These are phyloP conservation scores for Panaeolus cyanescens DNA, from an alignment of 768 basidiomycete species.

Conservation along the genomic window DNA sequence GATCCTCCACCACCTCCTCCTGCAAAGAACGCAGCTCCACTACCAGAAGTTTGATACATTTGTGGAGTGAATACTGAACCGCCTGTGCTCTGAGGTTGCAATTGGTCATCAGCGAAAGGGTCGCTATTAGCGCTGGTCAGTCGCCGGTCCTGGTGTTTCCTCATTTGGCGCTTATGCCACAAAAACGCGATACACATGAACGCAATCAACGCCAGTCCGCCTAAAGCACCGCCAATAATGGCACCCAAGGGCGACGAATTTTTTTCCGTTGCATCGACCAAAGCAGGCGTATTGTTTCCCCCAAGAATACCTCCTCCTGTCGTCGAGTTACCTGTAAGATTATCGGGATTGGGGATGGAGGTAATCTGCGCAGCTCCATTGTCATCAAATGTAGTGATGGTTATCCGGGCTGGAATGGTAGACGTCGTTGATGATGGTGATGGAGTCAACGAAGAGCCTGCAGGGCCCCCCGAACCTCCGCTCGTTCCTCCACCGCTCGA, in stretches of 20 bases:
- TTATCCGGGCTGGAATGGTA: neutral
- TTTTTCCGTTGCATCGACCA: neutral
- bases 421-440: neutral
- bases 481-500: too few species aligned
- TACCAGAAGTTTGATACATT: neutral
- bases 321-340: neutral
- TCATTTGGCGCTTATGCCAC: constrained; percentile 1
- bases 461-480: neutral
- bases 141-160: neutral
- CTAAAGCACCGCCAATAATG: neutral
- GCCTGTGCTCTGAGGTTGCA: neutral
- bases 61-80: neutral
- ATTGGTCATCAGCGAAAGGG: neutral
- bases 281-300: neutral
- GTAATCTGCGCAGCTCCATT: neutral
- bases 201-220: neutral
- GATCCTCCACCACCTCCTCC: neutral
- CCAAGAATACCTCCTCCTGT: neutral
- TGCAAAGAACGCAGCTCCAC: neutral
- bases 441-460: neutral
- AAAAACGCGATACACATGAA: neutral
- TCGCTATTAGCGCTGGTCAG: neutral
- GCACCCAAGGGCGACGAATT: neutral
- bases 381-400: neutral
- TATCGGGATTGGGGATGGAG: neutral